A percentile compares a stretch with the other conserved stretches of the same genome.
Conservation (phyloP, 2,329 filamentous ascomycete genomes). For the Pseudogymnoascus sp. region DNA sequence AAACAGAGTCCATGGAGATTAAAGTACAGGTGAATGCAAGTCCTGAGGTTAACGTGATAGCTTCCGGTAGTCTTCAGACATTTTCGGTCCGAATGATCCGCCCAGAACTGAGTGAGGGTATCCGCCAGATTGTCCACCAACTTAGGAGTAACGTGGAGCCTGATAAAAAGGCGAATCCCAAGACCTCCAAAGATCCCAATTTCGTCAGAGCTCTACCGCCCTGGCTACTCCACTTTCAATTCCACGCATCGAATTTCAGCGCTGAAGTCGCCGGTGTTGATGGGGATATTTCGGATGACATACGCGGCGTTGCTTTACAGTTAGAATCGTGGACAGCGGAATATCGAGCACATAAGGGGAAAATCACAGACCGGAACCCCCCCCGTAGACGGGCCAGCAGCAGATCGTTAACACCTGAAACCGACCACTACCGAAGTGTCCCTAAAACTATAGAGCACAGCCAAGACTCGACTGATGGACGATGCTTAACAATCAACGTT, state of each 20-base stretch:
- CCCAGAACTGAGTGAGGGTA: constrained; percentile 83
- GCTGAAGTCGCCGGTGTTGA: constrained; percentile 87
- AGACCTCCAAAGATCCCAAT: constrained; percentile 47
- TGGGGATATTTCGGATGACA: constrained; percentile 68
- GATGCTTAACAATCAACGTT: constrained; percentile 70
- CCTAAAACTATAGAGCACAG: constrained; percentile 43
- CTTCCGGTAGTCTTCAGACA: constrained; percentile 71
- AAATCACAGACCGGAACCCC: constrained; percentile 49
- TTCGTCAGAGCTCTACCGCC: constrained; percentile 69
- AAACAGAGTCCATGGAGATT: constrained; percentile 80
- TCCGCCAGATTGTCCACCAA: constrained; percentile 84
- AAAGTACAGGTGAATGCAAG: constrained; percentile 78
- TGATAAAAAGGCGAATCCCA: constrained; percentile 45
- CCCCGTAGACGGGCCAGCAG: constrained; percentile 65
- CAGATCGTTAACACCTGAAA: constrained; percentile 57
- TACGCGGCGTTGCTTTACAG: constrained; percentile 75
- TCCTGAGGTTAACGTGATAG: constrained; percentile 74
- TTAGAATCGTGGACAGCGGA: constrained; percentile 81
- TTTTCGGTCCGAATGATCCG: constrained; percentile 85
- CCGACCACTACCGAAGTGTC: constrained; percentile 47
- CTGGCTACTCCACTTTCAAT: constrained; percentile 75
- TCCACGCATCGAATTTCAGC: constrained; percentile 83
- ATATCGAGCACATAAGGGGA: constrained; percentile 73
- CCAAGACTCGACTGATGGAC: constrained; percentile 56
- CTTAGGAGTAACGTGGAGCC: constrained; percentile 62